These are phyloP conservation scores for Cymbidium sinense DNA, from an alignment of 106 monocot genomes.

Conservation along the genomic window DNA sequence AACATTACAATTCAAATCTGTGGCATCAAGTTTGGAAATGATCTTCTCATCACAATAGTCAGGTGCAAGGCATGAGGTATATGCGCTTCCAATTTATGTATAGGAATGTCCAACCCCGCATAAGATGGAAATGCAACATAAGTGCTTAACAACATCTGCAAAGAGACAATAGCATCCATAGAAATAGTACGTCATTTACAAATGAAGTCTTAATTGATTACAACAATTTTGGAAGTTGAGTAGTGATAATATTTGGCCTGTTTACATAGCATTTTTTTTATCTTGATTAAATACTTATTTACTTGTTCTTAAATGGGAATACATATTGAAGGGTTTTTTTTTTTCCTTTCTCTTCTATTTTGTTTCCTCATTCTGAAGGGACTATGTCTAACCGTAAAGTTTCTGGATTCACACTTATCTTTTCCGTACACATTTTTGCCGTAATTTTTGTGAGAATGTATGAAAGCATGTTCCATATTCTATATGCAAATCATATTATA, in stretches of 20 bases:
- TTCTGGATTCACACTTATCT: background rate
- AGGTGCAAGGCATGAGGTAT: no score
- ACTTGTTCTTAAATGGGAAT: background rate
- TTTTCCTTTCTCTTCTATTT: background rate
- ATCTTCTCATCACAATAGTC: no score
- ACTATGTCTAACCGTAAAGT: background rate
- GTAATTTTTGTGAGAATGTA: background rate
- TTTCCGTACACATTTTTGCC: background rate
- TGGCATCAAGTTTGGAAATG: no score
- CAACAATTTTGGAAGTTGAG: background rate
- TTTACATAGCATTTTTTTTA: background rate
- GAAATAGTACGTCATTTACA: background rate
- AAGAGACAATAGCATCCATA: no score
- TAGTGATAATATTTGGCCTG: background rate
- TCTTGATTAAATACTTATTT: background rate
- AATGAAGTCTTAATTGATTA: background rate
- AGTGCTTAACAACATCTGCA: no score
- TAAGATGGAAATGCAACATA: no score
- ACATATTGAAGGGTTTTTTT: background rate
- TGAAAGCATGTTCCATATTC: background rate
- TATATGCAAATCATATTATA: background rate
- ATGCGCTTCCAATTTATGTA: no score
- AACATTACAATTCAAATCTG: no score
- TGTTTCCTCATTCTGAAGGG: background rate
- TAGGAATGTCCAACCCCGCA: no score